Evolutionary conservation across 2,329 filamentous ascomycete species (phyloP).

Genomic region (Colletotrichum sp.): DNA sequence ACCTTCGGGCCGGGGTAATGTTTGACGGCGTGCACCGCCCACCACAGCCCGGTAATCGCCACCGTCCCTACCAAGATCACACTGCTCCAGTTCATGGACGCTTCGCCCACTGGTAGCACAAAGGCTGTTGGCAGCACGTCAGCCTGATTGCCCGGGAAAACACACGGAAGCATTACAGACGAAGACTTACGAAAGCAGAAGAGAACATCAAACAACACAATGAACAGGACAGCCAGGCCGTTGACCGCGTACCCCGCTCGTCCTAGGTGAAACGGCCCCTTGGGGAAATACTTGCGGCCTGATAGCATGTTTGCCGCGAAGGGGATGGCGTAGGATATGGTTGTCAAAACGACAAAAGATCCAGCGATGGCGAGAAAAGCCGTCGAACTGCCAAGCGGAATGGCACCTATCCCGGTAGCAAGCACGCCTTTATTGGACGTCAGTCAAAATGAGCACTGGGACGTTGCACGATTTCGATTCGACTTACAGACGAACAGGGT

Average conservation of each 20-base stretch:
- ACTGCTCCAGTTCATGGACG: slow-evolving; percentile 58
- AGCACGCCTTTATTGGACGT: slow-evolving; percentile 36
- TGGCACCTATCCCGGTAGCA: slow-evolving; percentile 59
- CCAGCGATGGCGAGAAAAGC: slow-evolving; percentile 64
- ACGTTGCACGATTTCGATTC: background rate
- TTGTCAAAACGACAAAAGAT: slow-evolving; percentile 62
- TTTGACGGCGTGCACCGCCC: slow-evolving; percentile 49
- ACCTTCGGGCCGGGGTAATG: slow-evolving; percentile 58
- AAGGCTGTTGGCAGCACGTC: slow-evolving; percentile 35
- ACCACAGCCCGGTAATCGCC: slow-evolving; percentile 53
- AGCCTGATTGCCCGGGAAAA: background rate
- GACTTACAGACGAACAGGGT: slow-evolving; percentile 53
- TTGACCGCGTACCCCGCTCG: slow-evolving; percentile 56
- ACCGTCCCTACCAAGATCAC: slow-evolving; percentile 57
- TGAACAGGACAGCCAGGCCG: slow-evolving; percentile 53
- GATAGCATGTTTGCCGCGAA: slow-evolving; percentile 57
- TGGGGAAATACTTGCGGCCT: slow-evolving; percentile 53
- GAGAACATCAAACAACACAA: slow-evolving; percentile 60
- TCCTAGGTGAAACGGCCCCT: slow-evolving; percentile 60
- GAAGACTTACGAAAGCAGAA: slow-evolving; percentile 61
- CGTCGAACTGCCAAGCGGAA: slow-evolving; percentile 58
- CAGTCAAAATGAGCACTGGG: no score
- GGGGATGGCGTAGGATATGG: slow-evolving; percentile 56
- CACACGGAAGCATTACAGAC: background rate
- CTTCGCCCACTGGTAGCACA: slow-evolving; percentile 42